A percentile compares a stretch with the other conserved stretches of the same genome.
These are phyloP conservation scores for Blastobotrys attinorum DNA, from an alignment of 805 yeast genomes.

Conservation along the genomic window DNA sequence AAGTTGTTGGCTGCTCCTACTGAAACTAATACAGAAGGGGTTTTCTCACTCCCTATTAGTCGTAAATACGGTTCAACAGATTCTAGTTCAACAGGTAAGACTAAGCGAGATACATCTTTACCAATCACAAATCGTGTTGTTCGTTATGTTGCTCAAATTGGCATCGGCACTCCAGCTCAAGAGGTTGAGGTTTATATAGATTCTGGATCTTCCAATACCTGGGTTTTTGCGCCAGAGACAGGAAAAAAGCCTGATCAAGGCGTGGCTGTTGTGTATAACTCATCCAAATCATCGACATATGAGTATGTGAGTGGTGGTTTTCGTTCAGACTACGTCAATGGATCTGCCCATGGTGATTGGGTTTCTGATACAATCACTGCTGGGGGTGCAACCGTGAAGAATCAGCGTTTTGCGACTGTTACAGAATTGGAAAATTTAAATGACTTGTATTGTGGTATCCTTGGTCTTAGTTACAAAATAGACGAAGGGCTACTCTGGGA, in stretches of 20 bases:
- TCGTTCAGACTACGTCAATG: conserved; percentile 28
- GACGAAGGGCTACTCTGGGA: conserved; percentile 5
- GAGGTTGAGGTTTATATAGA: conserved; percentile 48
- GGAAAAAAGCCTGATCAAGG: conserved; percentile 1
- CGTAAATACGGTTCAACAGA: background rate
- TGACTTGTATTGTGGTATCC: conserved; percentile 10
- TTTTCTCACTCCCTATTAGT: background rate
- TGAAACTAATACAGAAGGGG: background rate
- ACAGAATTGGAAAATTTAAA: background rate
- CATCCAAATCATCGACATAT: conserved; percentile 16
- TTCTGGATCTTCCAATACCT: conserved; percentile 63
- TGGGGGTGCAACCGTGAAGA: conserved; percentile 41
- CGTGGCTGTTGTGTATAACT: too few relatives aligned
- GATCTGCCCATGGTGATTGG: conserved; percentile 41
- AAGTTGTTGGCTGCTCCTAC: background rate
- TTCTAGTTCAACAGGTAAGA: background rate
- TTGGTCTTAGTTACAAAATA: conserved; percentile 24
- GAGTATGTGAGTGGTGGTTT: conserved; percentile 16
- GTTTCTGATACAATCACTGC: conserved; percentile 52
- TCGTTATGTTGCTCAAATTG: conserved; percentile 8
- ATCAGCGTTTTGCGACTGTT: conserved; percentile 62
- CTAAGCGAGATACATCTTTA: background rate
- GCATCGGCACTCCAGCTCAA: conserved; percentile 52
- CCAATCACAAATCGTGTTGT: conserved; percentile 1
- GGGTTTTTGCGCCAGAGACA: conserved; percentile 35